Conservation (phyloP, 805 yeast genomes). For the Candida xyloterini region DNA sequence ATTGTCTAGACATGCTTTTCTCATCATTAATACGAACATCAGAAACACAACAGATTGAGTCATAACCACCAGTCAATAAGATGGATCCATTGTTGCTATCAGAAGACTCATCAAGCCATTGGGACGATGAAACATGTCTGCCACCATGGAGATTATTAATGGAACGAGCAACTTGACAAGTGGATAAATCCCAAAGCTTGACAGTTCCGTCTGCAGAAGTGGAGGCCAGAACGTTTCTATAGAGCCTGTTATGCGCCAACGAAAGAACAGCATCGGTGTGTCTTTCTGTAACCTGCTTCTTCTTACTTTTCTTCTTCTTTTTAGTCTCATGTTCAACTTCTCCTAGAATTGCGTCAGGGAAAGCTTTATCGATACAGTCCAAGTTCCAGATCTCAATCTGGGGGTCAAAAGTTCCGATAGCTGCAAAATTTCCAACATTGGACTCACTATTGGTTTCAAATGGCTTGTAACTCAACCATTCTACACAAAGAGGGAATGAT, state of each 20-base stretch:
- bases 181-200: slow-evolving; percentile 88
- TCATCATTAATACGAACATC: slow-evolving; percentile 79
- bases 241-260: slow-evolving; percentile 73
- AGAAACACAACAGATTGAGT: slow-evolving; percentile 72
- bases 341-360: slow-evolving; percentile 91
- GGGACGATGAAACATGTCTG: slow-evolving; percentile 78
- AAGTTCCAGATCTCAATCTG: slow-evolving; percentile 96
- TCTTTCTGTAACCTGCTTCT: slow-evolving; percentile 61
- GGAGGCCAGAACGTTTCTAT: slow-evolving; percentile 84
- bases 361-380: slow-evolving; percentile 88
- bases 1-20: slow-evolving; percentile 55
- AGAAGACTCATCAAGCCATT: slow-evolving; percentile 65
- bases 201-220: slow-evolving; percentile 95
- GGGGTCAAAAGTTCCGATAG: slow-evolving; percentile 96
- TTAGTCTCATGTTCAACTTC: slow-evolving; percentile 53
- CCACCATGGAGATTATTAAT: slow-evolving; percentile 67
- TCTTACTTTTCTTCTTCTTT: slow-evolving; percentile 49
- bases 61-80: slow-evolving; percentile 90
- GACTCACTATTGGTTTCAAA: slow-evolving; percentile 40
- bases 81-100: slow-evolving; percentile 52
- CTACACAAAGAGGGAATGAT: slow-evolving; percentile 93
- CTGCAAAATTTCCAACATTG: slow-evolving; percentile 85
- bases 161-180: slow-evolving; percentile 74
- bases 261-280: slow-evolving; percentile 95
- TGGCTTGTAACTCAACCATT: slow-evolving; percentile 84